A percentile compares a stretch with the other conserved stretches of the same genome.
Evolutionary conservation across 805 yeast species (phyloP).

Genomic region (Nakazawaea ambrosiae): DNA sequence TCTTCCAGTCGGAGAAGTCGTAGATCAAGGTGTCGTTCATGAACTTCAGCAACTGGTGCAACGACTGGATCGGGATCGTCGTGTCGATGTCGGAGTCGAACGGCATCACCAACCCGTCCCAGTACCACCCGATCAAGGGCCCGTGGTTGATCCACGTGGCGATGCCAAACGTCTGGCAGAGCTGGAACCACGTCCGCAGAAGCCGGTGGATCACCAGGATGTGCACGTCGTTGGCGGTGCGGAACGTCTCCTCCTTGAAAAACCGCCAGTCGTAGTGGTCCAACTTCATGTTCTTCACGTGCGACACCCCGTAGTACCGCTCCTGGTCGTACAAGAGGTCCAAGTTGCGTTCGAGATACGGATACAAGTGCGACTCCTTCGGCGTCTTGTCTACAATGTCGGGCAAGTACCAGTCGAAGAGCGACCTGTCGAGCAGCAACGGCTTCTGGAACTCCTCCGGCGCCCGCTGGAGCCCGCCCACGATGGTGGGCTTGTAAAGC

Average conservation of each 20-base stretch:
- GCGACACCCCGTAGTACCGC: conserved; percentile 4
- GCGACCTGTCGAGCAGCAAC: neutral
- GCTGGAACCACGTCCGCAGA: conserved; percentile 29
- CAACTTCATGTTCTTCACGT: conserved; percentile 19
- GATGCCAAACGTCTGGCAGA: conserved; percentile 26
- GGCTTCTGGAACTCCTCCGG: neutral
- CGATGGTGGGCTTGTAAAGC: neutral
- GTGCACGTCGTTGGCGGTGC: conserved; percentile 27
- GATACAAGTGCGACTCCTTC: neutral
- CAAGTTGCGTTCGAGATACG: conserved; percentile 1
- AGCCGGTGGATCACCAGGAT: conserved; percentile 25
- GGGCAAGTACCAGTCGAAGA: conserved; percentile 6
- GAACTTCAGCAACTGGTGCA: conserved; percentile 26
- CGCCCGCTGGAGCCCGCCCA: neutral
- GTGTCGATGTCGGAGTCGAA: conserved; percentile 38
- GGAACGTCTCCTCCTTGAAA: conserved; percentile 18
- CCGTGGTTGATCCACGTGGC: conserved; percentile 20
- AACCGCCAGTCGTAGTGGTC: conserved; percentile 32
- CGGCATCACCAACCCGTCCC: conserved; percentile 35
- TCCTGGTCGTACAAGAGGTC: conserved; percentile 1
- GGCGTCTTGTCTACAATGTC: neutral
- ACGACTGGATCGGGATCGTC: conserved; percentile 31
- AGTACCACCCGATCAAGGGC: conserved; percentile 22
- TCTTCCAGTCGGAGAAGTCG: conserved; percentile 24
- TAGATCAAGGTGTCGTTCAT: conserved; percentile 30